Percentiles rank a stretch among this genome's conserved stretches.
phyloP scores from a whole-genome alignment of 2,329 filamentous ascomycete genomes.

The Claviceps purpurea region DNA sequence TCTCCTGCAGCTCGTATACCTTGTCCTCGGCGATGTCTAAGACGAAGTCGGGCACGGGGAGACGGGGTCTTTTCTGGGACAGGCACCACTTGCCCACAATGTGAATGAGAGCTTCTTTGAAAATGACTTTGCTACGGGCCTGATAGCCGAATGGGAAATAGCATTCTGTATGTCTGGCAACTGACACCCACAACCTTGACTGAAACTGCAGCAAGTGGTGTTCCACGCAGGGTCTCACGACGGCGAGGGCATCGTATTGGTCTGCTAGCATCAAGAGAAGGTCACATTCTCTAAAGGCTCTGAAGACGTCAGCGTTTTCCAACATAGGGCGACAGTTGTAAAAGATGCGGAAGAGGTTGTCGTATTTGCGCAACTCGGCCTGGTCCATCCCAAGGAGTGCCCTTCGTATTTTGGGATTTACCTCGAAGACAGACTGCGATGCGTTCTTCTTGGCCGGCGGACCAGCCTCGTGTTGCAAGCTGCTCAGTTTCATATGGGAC shows the following conservation, averaged over 20 bases:
- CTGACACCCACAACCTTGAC: constrained; percentile 66
- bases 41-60: constrained; percentile 44
- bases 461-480: constrained; percentile 16
- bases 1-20: too few species aligned
- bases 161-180: constrained; percentile 86
- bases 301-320: constrained; percentile 77
- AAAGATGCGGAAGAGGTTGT: constrained; percentile 47
- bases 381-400: constrained; percentile 29
- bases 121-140: constrained; percentile 69
- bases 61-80: constrained; percentile 65
- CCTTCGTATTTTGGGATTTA: too few species aligned
- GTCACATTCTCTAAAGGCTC: constrained; percentile 90
- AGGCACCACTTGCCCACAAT: constrained; percentile 90
- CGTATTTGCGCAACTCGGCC: constrained; percentile 79
- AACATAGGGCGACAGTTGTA: constrained; percentile 61
- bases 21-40: too few species aligned
- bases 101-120: constrained; percentile 79
- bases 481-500: constrained; percentile 2
- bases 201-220: too few species aligned
- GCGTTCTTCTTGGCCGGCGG: constrained; percentile 28
- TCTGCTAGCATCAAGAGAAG: constrained; percentile 43
- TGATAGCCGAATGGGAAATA: constrained; percentile 85
- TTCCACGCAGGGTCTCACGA: too few species aligned
- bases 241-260: too few species aligned
- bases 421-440: constrained; percentile 23